Evolutionary conservation across 2,329 filamentous ascomycete genomes (phyloP).

Genomic region (Aotearoamyces nothofagi): DNA sequence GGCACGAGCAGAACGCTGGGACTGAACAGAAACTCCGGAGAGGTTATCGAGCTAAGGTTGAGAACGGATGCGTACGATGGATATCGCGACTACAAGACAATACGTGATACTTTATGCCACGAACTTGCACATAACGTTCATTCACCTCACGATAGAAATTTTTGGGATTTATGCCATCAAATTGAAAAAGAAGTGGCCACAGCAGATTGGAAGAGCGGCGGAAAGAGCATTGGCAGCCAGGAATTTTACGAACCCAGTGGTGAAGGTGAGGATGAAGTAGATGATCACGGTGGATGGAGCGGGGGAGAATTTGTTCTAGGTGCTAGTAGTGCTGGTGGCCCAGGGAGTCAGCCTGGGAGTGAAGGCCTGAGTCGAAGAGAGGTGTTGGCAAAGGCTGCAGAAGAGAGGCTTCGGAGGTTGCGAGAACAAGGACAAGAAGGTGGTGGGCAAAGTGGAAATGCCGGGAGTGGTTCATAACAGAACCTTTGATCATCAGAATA

Average conservation of each 20-base stretch:
- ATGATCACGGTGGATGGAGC: conserved; percentile 63
- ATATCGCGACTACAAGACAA: conserved; percentile 82
- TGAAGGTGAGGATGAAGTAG: conserved; percentile 32
- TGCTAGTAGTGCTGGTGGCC: conserved; percentile 27
- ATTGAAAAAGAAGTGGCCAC: conserved; percentile 77
- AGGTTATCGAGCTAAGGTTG: conserved; percentile 79
- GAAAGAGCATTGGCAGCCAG: conserved; percentile 41
- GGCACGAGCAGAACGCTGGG: conserved; percentile 64
- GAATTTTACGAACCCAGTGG: conserved; percentile 38
- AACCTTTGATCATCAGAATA: too few species aligned
- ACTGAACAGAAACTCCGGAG: conserved; percentile 72
- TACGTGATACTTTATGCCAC: conserved; percentile 85
- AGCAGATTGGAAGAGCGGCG: conserved; percentile 64
- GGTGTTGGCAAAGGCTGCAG: conserved; percentile 58
- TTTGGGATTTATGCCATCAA: conserved; percentile 78
- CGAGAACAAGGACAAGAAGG: conserved; percentile 11
- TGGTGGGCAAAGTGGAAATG: too few species aligned
- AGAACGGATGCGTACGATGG: conserved; percentile 92
- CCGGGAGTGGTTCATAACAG: too few species aligned
- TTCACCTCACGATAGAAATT: conserved; percentile 67
- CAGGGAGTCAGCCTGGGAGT: conserved; percentile 16
- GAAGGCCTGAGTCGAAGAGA: conserved; percentile 52
- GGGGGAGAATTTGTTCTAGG: conserved; percentile 68
- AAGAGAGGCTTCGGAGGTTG: conserved; percentile 31
- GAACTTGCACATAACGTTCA: conserved; percentile 89